Percentiles rank a stretch among this genome's conserved stretches.
Conservation (phyloP, 169 alveolate genomes). For the Eimeria praecox region DNA sequence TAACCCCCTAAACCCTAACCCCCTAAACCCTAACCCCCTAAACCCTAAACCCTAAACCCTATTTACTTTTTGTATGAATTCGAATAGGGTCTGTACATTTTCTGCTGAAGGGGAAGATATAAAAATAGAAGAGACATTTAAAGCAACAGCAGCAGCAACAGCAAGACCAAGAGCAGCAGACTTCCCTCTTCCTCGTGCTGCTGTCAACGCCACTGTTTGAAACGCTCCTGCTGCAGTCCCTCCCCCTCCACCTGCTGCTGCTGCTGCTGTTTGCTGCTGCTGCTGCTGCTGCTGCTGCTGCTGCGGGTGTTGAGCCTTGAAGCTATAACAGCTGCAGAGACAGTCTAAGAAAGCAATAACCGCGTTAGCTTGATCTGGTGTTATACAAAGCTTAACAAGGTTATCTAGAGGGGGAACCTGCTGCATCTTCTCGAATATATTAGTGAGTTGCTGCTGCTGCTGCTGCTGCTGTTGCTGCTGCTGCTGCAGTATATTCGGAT, state of each 20-base stretch:
- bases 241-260: constrained; percentile 95
- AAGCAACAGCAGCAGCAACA: constrained; percentile 88
- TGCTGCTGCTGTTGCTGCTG: constrained; percentile 53
- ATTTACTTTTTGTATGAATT: constrained; percentile 95
- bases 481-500: constrained; percentile 25
- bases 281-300: neutral
- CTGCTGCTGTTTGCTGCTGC: constrained; percentile 87
- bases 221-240: constrained; percentile 36
- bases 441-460: constrained; percentile 72
- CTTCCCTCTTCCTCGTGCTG: constrained; percentile 99
- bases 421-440: neutral
- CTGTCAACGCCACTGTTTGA: constrained; percentile 95
- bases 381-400: constrained; percentile 82
- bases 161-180: constrained; percentile 98
- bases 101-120: constrained; percentile 99
- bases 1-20: neutral
- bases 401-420: constrained; percentile 82
- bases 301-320: too few relatives aligned
- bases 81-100: constrained; percentile 98
- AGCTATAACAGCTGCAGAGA: constrained; percentile 77
- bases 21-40: constrained; percentile 21
- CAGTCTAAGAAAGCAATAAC: constrained; percentile 85
- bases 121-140: constrained; percentile 96
- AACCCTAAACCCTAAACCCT: neutral
- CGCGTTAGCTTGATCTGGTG: constrained; percentile 93